A percentile compares a stretch with the other conserved stretches of the same genome.
Evolutionary conservation across 2,329 filamentous ascomycete genomes (phyloP).

Genomic region (Metarhizium rileyi): DNA sequence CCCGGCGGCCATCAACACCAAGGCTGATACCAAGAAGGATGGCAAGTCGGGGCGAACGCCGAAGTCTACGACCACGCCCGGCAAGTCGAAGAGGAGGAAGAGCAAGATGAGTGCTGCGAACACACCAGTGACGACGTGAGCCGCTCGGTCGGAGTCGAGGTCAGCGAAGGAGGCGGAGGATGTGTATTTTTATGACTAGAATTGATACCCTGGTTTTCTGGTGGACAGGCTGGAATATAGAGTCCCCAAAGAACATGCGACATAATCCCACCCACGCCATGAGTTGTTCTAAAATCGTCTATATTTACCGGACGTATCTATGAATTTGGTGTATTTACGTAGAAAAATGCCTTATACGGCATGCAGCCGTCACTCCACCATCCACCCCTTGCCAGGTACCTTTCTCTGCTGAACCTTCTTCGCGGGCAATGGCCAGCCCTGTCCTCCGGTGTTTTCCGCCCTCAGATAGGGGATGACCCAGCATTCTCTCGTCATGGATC

Average conservation of each 20-base stretch:
- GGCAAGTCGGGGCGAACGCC: constrained; percentile 35
- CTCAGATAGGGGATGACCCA: constrained; percentile 74
- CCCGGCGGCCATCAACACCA: constrained; percentile 28
- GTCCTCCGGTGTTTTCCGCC: constrained; percentile 54
- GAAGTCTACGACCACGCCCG: constrained; percentile 27
- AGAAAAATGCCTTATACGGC: neutral
- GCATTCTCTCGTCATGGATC: constrained; percentile 52
- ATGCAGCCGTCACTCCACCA: constrained; percentile 40
- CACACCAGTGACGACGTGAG: constrained; percentile 22
- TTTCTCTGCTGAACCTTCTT: constrained; percentile 75
- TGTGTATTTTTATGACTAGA: neutral
- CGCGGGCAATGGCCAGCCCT: constrained; percentile 80
- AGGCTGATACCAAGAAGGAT: constrained; percentile 36
- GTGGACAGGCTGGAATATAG: neutral
- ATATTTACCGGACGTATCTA: no score
- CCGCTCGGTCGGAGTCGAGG: neutral
- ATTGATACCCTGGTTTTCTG: constrained; percentile 1
- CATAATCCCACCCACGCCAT: no score
- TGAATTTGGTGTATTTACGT: neutral
- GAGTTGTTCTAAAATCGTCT: no score
- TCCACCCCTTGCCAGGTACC: constrained; percentile 64
- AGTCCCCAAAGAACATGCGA: no score
- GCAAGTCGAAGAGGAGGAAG: constrained; percentile 38
- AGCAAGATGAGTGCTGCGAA: constrained; percentile 31
- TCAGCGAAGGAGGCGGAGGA: neutral